Conservation (phyloP, 495 filamentous ascomycete genomes). For the Filosporella fistucella region DNA sequence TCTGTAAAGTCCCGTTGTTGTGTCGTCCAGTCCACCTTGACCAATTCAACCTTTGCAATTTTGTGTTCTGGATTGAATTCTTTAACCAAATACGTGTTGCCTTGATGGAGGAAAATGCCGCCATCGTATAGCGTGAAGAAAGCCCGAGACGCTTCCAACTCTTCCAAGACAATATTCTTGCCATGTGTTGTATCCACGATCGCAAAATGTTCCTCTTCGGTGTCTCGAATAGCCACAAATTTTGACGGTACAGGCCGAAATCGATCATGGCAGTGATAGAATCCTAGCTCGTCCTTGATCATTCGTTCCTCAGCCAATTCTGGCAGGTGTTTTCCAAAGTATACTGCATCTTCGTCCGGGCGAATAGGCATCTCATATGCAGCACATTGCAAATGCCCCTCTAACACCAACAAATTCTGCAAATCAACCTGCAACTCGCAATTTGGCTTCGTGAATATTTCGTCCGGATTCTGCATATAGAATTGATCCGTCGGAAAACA, state of each 20-base stretch:
- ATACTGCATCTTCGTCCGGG: slow-evolving; percentile 65
- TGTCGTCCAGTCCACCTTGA: slow-evolving; percentile 95
- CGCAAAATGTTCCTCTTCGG: slow-evolving; percentile 80
- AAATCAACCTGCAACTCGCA: slow-evolving; percentile 85
- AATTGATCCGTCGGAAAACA: slow-evolving; percentile 89
- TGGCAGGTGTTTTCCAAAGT: slow-evolving; percentile 73
- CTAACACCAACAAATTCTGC: slow-evolving; percentile 83
- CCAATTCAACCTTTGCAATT: slow-evolving; percentile 65
- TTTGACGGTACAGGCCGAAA: slow-evolving; percentile 83
- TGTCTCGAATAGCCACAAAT: slow-evolving; percentile 86
- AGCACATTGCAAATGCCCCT: slow-evolving; percentile 94
- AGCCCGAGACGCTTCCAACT: slow-evolving; percentile 91
- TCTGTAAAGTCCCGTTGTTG: slow-evolving; percentile 92
- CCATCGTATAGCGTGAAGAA: slow-evolving; percentile 97
- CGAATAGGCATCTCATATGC: slow-evolving; percentile 92
- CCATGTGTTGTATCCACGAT: slow-evolving; percentile 84
- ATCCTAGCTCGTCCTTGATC: slow-evolving; percentile 67
- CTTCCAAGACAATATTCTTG: slow-evolving; percentile 83
- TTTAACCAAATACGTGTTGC: slow-evolving; percentile 83
- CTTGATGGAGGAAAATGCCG: slow-evolving; percentile 96
- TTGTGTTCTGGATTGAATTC: slow-evolving; percentile 76
- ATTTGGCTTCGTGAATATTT: slow-evolving; percentile 93
- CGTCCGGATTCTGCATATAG: slow-evolving; percentile 94
- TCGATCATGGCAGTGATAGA: slow-evolving; percentile 83
- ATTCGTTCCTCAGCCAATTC: slow-evolving; percentile 73